Evolutionary conservation across 192 early-diverging fungal genomes (phyloP).

Genomic region (Gaertneriomyces semiglobifer): DNA sequence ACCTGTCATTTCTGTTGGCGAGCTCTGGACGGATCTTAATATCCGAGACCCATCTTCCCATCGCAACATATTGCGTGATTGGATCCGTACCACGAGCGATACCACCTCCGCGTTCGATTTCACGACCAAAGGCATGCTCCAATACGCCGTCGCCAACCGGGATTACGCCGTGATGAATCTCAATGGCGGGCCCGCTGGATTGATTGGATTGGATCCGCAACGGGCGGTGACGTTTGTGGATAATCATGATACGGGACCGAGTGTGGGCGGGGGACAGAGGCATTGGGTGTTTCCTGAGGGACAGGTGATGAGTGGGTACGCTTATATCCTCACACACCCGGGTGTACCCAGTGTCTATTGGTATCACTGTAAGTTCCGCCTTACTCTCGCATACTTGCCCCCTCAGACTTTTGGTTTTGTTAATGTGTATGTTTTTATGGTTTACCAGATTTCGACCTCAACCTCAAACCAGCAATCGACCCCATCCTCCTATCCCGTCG

Average conservation of each 20-base stretch:
- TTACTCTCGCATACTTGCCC: too few relatives aligned
- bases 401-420: too few relatives aligned
- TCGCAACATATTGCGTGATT: neutral
- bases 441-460: neutral
- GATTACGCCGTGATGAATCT: neutral
- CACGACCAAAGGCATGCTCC: conserved; percentile 13
- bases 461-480: neutral
- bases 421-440: too few relatives aligned
- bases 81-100: neutral
- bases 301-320: conserved; percentile 8
- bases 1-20: conserved; percentile 3
- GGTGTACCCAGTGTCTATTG: conserved; percentile 15
- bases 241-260: conserved; percentile 22
- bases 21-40: neutral
- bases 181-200: neutral
- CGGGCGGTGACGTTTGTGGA: conserved; percentile 16
- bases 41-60: conserved; percentile 1
- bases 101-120: conserved; percentile 17
- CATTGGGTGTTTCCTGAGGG: conserved; percentile 5
- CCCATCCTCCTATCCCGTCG: neutral
- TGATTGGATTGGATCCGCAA: conserved; percentile 7
- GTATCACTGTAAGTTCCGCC: neutral
- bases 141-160: conserved; percentile 3
- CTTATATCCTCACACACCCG: conserved; percentile 18
- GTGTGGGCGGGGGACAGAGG: conserved; percentile 1